Conservation (phyloP, 352 stramenopile genomes). For the Pythium coloratum region DNA sequence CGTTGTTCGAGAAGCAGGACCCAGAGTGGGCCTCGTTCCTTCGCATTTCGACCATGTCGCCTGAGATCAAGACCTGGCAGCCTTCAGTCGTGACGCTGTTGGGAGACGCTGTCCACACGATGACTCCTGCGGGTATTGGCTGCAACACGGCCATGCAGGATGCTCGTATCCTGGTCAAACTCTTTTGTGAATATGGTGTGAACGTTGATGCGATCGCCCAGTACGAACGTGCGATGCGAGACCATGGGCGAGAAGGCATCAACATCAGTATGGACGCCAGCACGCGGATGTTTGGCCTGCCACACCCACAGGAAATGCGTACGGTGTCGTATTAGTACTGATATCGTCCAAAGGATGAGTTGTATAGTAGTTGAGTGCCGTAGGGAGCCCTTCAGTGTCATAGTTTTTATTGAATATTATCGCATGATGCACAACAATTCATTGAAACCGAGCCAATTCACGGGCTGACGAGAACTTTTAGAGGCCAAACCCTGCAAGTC, state of each 20-base stretch:
- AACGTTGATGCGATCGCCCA: slow-evolving; percentile 46
- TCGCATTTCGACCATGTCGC: slow-evolving; percentile 61
- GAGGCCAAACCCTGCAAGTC: too few species aligned
- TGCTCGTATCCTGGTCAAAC: slow-evolving; percentile 42
- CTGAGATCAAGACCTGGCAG: slow-evolving; percentile 51
- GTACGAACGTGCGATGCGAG: slow-evolving; percentile 61
- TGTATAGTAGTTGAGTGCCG: too few species aligned
- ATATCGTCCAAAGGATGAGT: background rate
- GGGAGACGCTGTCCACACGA: slow-evolving; percentile 64
- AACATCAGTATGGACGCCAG: slow-evolving; percentile 42
- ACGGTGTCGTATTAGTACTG: slow-evolving; percentile 27
- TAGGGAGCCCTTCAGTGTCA: too few species aligned
- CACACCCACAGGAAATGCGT: slow-evolving; percentile 42
- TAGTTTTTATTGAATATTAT: too few species aligned
- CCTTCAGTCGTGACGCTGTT: slow-evolving; percentile 53
- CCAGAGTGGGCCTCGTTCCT: slow-evolving; percentile 61
- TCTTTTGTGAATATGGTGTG: slow-evolving; percentile 38
- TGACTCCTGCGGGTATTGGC: slow-evolving; percentile 57
- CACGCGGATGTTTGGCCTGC: slow-evolving; percentile 48
- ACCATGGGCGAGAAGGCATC: slow-evolving; percentile 51
- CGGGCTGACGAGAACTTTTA: too few species aligned
- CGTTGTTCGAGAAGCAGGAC: slow-evolving; percentile 44
- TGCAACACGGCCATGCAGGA: slow-evolving; percentile 65
- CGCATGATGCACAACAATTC: too few species aligned
- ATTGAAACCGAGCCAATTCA: too few species aligned